Base-by-base conservation (phyloP, 2,329 filamentous ascomycete genomes). In the Sclerotinia minor region DNA sequence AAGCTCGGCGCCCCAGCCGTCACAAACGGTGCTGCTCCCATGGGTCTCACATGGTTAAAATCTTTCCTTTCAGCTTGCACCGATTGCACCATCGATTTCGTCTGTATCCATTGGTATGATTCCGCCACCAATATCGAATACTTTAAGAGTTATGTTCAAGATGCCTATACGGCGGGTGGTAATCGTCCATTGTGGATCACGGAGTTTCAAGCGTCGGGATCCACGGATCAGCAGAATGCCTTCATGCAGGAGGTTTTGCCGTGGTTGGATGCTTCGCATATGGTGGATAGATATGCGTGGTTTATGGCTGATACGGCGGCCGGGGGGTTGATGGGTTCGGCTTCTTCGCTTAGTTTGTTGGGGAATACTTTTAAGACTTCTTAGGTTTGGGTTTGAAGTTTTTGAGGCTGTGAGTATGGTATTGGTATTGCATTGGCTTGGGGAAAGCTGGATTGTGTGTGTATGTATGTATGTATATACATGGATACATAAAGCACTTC, bases 101-200 rank as follows among this genome's bases (percentile, higher is more conserved):
- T 82, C 65, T 77, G 79, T 67, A 76, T 83, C 44, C 82, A 83
- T 72, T 83, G 81, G 81, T 83, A 83, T 70, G 79, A 80, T 65
- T 63, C 59, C 3, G 70, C 73, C 19, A 75, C 75, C 47, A 77
- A 79, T 69, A 71, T 75, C 17, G 72, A 72, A 3, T 80, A 81
- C 75, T 81, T 83, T 76, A 79, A 82, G 76, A 68, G 73, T 58
- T 80, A 82, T 71, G 72, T 83, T 41, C 65, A 75, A 26, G 71
- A 78, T 19, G 79, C 80, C 24, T 77, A 77, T 60, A 68, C 67
- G 8, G 73, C 79, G 26, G 75, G 73, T 45, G 72, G 67, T 13
- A 65, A 63, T 24, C 57, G 58, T n/a, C 74, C 76, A 19, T 72
- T 83, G 59, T 83, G 78, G 78, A 73, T 83, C 29, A 82, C 80